A percentile compares a stretch with the other conserved stretches of the same genome.
These are phyloP conservation scores for Boletus eberwhitei DNA, from an alignment of 768 basidiomycete species.

Conservation along the genomic window DNA sequence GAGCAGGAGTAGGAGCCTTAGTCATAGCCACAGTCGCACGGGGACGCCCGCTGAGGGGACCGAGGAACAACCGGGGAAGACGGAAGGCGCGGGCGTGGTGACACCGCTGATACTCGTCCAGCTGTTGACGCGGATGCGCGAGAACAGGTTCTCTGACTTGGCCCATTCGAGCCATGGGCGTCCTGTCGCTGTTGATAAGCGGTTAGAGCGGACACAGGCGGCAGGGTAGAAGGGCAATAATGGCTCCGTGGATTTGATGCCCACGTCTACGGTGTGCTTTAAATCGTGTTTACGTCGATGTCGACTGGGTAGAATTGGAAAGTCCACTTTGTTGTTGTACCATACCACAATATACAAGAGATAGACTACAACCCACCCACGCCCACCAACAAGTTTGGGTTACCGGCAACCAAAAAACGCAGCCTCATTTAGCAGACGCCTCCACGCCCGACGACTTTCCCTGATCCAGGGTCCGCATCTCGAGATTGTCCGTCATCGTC, in stretches of 20 bases:
- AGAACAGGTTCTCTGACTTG: slow-evolving; percentile 55
- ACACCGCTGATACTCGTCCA: slow-evolving; percentile 58
- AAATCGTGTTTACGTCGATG: not conserved
- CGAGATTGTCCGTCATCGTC: slow-evolving; percentile 5
- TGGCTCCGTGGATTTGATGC: not conserved
- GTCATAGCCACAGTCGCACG: slow-evolving; percentile 23
- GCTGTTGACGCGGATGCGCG: slow-evolving; percentile 65
- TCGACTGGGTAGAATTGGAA: not conserved
- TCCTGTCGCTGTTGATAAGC: slow-evolving; percentile 62
- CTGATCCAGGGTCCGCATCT: not conserved
- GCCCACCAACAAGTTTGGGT: not conserved
- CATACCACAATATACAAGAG: not conserved
- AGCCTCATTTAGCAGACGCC: not conserved
- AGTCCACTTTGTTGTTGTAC: not conserved
- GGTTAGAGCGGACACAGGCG: slow-evolving; percentile 69
- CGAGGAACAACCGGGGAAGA: slow-evolving; percentile 16
- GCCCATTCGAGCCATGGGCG: slow-evolving; percentile 47
- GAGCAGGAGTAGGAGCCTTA: slow-evolving; percentile 25
- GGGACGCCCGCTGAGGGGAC: slow-evolving; percentile 27
- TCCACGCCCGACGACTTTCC: not conserved
- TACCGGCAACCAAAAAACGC: not conserved
- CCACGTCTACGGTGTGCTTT: not conserved
- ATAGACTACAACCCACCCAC: not conserved
- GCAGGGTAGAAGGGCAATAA: slow-evolving; percentile 38
- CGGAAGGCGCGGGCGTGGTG: slow-evolving; percentile 33